Conservation (phyloP, 495 filamentous ascomycete species). For the Amniculicola lignicola region DNA sequence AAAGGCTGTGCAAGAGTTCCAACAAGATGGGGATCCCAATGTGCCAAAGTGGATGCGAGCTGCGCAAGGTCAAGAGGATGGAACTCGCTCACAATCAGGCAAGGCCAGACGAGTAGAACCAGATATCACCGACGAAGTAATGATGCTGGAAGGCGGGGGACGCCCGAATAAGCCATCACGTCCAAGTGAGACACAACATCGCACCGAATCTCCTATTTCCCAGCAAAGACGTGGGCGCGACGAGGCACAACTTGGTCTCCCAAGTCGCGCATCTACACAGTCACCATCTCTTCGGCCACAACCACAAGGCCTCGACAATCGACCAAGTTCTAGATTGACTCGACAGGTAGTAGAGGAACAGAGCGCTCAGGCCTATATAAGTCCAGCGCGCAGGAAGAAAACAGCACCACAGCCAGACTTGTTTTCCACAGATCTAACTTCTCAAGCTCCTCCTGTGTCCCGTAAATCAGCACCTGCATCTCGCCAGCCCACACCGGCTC, state of each 20-base stretch:
- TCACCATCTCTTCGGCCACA: conserved; percentile 45
- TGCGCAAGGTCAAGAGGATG: conserved; percentile 38
- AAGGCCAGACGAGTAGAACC: conserved; percentile 11
- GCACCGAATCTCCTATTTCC: neutral
- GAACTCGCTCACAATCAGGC: conserved; percentile 1
- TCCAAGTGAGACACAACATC: neutral
- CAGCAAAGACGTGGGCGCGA: conserved; percentile 4
- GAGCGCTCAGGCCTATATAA: conserved; percentile 79
- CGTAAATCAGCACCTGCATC: conserved; percentile 27
- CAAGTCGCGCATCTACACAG: conserved; percentile 45
- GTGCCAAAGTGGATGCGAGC: conserved; percentile 96
- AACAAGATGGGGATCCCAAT: conserved; percentile 71
- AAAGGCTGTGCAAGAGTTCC: conserved; percentile 87
- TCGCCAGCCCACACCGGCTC: conserved; percentile 22
- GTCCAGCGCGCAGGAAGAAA: conserved; percentile 78
- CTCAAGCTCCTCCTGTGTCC: conserved; percentile 27
- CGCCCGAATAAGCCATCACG: conserved; percentile 17
- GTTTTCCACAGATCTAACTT: conserved; percentile 18
- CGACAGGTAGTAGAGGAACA: conserved; percentile 77
- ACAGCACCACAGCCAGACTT: conserved; percentile 29
- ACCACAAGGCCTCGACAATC: conserved; percentile 46
- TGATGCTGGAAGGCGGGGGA: conserved; percentile 72
- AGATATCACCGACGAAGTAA: conserved; percentile 77
- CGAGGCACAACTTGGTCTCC: neutral
- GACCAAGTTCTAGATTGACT: conserved; percentile 49